Percentiles rank a stretch among this genome's conserved stretches.
Conservation (phyloP, 2,329 filamentous ascomycete genomes). For the Colletotrichum eremochloae region DNA sequence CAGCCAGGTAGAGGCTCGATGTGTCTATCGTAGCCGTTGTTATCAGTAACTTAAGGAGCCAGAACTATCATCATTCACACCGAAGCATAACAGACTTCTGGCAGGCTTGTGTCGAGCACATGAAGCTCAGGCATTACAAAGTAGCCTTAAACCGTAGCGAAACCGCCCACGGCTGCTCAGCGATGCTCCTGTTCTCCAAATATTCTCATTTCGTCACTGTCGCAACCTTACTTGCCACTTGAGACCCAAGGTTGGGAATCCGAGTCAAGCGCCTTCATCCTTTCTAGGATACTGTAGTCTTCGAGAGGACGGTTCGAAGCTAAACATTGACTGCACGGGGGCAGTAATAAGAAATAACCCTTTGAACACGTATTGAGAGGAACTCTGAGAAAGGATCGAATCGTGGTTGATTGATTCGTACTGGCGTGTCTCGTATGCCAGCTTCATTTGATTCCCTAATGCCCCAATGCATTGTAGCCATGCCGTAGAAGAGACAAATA, state of each 20-base stretch:
- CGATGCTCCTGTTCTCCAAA: neutral
- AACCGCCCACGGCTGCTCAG: neutral
- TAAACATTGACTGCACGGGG: neutral
- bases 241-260: no score
- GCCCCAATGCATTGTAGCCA: conserved; percentile 32
- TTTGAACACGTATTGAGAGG: neutral
- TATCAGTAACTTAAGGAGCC: neutral
- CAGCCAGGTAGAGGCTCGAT: neutral
- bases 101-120: neutral
- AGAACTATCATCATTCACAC: neutral
- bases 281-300: neutral
- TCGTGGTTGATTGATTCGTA: conserved; percentile 34
- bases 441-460: conserved; percentile 25
- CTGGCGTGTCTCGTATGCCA: conserved; percentile 29
- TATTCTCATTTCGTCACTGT: neutral
- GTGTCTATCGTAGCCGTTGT: neutral
- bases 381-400: conserved; percentile 15
- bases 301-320: no score
- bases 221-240: neutral
- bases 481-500: conserved; percentile 35
- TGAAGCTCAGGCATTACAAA: neutral
- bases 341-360: neutral
- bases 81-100: neutral
- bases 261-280: no score
- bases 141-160: neutral